Conservation (phyloP, 345 rosid genomes). For the Eucalyptus camaldulensis region DNA sequence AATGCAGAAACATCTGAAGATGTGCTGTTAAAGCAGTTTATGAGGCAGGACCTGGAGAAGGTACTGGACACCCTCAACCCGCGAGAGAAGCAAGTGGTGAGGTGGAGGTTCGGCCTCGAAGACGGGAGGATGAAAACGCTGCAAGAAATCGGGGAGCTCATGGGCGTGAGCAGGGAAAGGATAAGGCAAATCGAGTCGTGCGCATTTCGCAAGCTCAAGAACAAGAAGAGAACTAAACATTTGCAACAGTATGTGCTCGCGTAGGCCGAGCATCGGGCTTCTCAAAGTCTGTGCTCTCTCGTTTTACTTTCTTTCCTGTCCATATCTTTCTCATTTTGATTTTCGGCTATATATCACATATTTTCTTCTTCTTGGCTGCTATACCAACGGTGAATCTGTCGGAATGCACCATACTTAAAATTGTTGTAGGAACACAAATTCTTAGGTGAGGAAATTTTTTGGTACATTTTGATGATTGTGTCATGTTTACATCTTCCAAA, state of each 20-base stretch:
- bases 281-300: neutral
- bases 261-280: neutral
- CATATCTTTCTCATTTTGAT: neutral
- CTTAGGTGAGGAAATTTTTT: neutral
- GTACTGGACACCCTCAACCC: slow-evolving; percentile 59
- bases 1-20: slow-evolving; percentile 71
- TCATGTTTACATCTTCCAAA: neutral
- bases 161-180: slow-evolving; percentile 91
- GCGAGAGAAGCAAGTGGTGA: slow-evolving; percentile 71
- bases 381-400: neutral
- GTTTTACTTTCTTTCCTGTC: neutral
- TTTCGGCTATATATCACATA: neutral
- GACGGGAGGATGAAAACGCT: slow-evolving; percentile 86
- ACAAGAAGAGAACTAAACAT: slow-evolving; percentile 63
- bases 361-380: neutral
- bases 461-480: neutral
- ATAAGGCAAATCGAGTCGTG: slow-evolving; percentile 75
- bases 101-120: slow-evolving; percentile 84
- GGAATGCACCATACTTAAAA: neutral
- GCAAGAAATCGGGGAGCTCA: slow-evolving; percentile 87
- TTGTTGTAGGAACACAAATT: neutral
- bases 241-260: slow-evolving; percentile 30
- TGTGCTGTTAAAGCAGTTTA: slow-evolving; percentile 51
- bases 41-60: slow-evolving; percentile 75
- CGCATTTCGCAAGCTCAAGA: slow-evolving; percentile 76